Percentiles rank a stretch among this genome's conserved stretches.
Evolutionary conservation across 2,329 filamentous ascomycete species (phyloP).

Genomic region (Penicillium corylophilum): DNA sequence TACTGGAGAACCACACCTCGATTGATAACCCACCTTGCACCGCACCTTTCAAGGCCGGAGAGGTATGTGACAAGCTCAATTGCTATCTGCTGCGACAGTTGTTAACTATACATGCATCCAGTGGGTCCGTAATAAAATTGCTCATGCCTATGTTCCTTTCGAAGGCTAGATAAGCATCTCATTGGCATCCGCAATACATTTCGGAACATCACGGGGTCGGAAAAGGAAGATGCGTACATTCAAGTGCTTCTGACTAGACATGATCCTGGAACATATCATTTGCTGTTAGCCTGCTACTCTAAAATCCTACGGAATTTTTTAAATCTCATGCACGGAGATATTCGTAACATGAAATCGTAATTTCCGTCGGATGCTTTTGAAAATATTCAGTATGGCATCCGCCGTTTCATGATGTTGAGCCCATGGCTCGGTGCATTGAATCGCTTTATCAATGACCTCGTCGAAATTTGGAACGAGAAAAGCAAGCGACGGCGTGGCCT

Average conservation of each 20-base stretch:
- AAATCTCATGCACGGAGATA: not conserved
- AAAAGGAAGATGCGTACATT: no score
- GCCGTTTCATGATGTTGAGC: constrained; percentile 12
- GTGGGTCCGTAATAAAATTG: constrained; percentile 19
- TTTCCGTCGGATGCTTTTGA: constrained; percentile 18
- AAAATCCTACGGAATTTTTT: no score
- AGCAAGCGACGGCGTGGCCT: constrained; percentile 12
- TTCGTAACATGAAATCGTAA: constrained; percentile 1
- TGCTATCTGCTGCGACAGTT: not conserved
- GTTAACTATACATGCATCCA: not conserved
- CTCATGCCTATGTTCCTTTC: constrained; percentile 16
- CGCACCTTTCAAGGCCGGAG: constrained; percentile 22
- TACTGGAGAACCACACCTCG: constrained; percentile 19
- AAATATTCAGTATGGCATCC: constrained; percentile 14
- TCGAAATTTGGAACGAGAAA: constrained; percentile 17
- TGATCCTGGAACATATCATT: no score
- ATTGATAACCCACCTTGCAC: constrained; percentile 10
- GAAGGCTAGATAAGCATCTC: constrained; percentile 1
- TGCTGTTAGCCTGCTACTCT: no score
- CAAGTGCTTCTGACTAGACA: no score
- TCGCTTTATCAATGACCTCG: constrained; percentile 11
- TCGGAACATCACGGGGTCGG: no score
- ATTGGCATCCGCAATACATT: no score
- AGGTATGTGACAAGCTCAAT: constrained; percentile 11
- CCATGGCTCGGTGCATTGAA: constrained; percentile 14